These are phyloP conservation scores for Cladosporium sp. DNA, from an alignment of 2,329 filamentous ascomycete species.

Conservation along the genomic window DNA sequence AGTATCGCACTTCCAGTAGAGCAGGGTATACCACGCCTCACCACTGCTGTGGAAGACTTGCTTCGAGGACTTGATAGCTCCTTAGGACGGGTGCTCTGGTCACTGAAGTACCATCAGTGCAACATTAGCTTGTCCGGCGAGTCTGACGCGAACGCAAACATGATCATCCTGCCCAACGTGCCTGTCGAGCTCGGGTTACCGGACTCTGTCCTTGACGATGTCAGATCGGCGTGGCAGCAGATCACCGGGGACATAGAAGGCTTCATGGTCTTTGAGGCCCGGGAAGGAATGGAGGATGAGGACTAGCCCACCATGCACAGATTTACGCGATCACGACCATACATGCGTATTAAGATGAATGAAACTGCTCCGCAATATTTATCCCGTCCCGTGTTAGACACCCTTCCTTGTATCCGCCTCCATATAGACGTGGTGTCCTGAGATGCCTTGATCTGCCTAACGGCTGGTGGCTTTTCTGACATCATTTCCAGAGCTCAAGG, in stretches of 20 bases:
- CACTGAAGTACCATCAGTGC: constrained; percentile 53
- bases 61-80: constrained; percentile 39
- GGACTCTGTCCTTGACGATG: constrained; percentile 65
- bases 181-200: constrained; percentile 71
- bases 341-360: background rate
- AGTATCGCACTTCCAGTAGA: constrained; percentile 45
- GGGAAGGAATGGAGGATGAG: constrained; percentile 63
- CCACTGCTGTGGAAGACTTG: constrained; percentile 46
- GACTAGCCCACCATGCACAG: constrained; percentile 33
- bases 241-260: constrained; percentile 56
- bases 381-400: background rate
- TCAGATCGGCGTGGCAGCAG: constrained; percentile 69
- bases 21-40: constrained; percentile 38
- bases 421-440: background rate
- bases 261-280: constrained; percentile 79
- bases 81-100: constrained; percentile 49
- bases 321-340: background rate
- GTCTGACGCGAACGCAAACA: constrained; percentile 36
- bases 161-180: constrained; percentile 52
- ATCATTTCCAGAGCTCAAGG: background rate
- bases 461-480: background rate
- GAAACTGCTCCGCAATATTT: background rate
- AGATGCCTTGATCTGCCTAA: background rate
- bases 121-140: constrained; percentile 27
- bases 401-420: background rate